phyloP scores from a whole-genome alignment of 169 alveolate genomes.

The Theileria equi region DNA sequence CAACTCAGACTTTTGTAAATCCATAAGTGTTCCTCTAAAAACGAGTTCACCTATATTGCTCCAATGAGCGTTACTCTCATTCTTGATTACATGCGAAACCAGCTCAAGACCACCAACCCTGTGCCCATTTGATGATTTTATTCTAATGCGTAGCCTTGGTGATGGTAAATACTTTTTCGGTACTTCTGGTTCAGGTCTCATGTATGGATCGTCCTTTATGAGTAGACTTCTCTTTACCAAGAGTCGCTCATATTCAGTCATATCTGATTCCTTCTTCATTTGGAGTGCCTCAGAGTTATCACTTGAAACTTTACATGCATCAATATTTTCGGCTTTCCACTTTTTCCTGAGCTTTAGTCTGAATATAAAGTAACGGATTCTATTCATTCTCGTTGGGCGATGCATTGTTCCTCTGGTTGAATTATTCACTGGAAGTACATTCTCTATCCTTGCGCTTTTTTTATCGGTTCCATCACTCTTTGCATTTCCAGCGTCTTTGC shows the following conservation, averaged over 20 bases:
- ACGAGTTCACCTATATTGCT: constrained; percentile 76
- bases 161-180: constrained; percentile 20
- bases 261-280: constrained; percentile 5
- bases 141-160: constrained; percentile 23
- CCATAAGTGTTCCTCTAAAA: constrained; percentile 79
- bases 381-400: not conserved
- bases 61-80: constrained; percentile 69
- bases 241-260: constrained; percentile 1
- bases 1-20: constrained; percentile 71
- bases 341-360: constrained; percentile 6
- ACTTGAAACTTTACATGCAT: constrained; percentile 23
- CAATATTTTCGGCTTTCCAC: not conserved
- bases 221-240: constrained; percentile 26
- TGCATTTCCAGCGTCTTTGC: too few relatives aligned
- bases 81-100: constrained; percentile 24
- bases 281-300: constrained; percentile 13
- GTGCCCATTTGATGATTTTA: constrained; percentile 28
- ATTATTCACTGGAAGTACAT: too few relatives aligned
- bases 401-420: too few relatives aligned
- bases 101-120: constrained; percentile 15
- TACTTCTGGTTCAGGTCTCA: not conserved
- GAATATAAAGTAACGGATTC: not conserved
- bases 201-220: constrained; percentile 25
- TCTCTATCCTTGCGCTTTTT: too few relatives aligned
- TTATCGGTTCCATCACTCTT: too few relatives aligned